Evolutionary conservation across 352 stramenopile species (phyloP), one percentile per base, ranked within the genome.

Genomic region (Phytophthora pistaciae): DNA sequence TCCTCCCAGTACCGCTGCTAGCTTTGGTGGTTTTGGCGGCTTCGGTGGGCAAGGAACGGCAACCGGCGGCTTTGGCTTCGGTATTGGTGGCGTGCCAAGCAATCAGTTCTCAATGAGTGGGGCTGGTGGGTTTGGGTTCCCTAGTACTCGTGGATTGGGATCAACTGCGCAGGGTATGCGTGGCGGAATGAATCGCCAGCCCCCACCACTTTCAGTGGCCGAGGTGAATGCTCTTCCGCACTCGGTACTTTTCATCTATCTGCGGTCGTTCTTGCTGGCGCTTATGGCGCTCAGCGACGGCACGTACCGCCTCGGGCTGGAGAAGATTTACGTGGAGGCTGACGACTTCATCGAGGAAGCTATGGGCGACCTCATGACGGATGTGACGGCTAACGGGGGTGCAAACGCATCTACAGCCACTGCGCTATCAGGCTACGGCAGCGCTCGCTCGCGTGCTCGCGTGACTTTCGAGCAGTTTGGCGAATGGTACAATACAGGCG

Each of bases 391-490:
- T 20, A 91, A 87, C 21, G 87, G 87, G 29, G 68, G 74, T 5
- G 56, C 33, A 3, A 92, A 83, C 46, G 38, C 56, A 0, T 50
- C 60, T 36, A 70, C 74, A 4, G 38, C 49, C 2, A 78, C 67
- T 38, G 78, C 75, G 7, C 82, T 88, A 21, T 80, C 85, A 3
- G 84, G 75, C 1, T 95, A 91, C 36, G 87, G 85, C 23, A 93
- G 83, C 54, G 82, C 86, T 1, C 83, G 83, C 6, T 92, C 86
- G 8, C 75, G 85, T 9, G 78, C 82, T 13, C 78, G 90, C 52
- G 84, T 98, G 18, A 97, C 92, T 4, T 98, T 98, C 64, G 86
- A 97, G 56, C 89, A 96, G 66, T 96, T 98, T 78, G 91, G 91
- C 20, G 91, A 96, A 53, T 97, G 90, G 90, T 97, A 97, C 66